A percentile compares a stretch with the other conserved stretches of the same genome.
These are phyloP conservation scores for Candida odintsovae DNA, from an alignment of 805 yeast species.

Conservation along the genomic window DNA sequence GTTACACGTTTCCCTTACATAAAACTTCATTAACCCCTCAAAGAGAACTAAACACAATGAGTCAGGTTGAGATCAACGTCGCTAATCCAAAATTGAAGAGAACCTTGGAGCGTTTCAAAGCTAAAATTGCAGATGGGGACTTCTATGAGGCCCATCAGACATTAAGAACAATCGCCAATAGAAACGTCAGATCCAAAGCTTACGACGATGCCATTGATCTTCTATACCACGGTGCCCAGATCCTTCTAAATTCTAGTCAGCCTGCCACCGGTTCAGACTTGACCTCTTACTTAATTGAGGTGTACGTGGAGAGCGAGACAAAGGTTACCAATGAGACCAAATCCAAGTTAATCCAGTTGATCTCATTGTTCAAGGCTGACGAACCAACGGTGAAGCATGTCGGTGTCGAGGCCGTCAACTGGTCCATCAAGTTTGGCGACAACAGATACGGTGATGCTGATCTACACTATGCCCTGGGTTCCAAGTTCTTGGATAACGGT, in stretches of 20 bases:
- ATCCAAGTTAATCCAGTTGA: constrained; percentile 40
- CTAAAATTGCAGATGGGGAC: constrained; percentile 64
- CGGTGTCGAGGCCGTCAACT: constrained; percentile 57
- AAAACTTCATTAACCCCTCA: no score
- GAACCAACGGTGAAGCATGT: constrained; percentile 66
- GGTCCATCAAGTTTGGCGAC: constrained; percentile 51
- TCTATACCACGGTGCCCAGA: constrained; percentile 63
- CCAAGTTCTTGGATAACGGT: constrained; percentile 44
- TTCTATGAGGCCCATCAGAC: constrained; percentile 97
- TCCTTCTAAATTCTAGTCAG: constrained; percentile 63
- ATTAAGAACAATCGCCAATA: constrained; percentile 78
- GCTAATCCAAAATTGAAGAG: constrained; percentile 40
- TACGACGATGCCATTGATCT: constrained; percentile 69
- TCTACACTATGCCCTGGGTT: constrained; percentile 69
- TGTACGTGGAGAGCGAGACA: constrained; percentile 48
- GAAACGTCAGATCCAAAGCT: constrained; percentile 67
- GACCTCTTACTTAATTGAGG: constrained; percentile 63
- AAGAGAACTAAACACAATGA: no score
- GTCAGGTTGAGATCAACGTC: constrained; percentile 11
- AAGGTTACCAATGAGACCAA: constrained; percentile 38
- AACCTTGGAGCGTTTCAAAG: constrained; percentile 61
- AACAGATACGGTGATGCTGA: constrained; percentile 67
- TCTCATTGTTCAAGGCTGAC: constrained; percentile 35
- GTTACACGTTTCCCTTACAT: no score
- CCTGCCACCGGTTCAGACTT: constrained; percentile 81